Percentiles rank a stretch among this genome's conserved stretches.
These are phyloP conservation scores for Begonia loranthoides DNA, from an alignment of 306 rosid genomes.

Conservation along the genomic window DNA sequence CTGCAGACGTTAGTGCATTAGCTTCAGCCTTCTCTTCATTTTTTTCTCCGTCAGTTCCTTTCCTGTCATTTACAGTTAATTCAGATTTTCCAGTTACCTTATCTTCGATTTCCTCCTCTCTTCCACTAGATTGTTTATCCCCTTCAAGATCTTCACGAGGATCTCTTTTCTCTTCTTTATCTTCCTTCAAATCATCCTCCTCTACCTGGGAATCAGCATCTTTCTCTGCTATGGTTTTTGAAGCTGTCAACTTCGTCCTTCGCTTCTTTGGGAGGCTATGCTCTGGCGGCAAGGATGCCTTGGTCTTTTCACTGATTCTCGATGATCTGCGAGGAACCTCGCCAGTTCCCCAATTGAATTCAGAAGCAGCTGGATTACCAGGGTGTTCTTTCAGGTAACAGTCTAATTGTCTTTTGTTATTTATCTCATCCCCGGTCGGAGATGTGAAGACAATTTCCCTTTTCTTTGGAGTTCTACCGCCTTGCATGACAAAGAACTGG, in stretches of 20 bases:
- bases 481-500: conserved; percentile 78
- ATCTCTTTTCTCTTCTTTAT: conserved; percentile 25
- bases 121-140: conserved; percentile 1
- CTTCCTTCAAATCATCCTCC: conserved; percentile 29
- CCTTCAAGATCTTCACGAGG: conserved; percentile 25
- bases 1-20: conserved; percentile 1
- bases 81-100: conserved; percentile 29
- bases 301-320: conserved; percentile 78
- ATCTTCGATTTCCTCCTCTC: conserved; percentile 5
- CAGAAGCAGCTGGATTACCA: conserved; percentile 62
- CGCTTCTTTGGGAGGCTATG: conserved; percentile 64
- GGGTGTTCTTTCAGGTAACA: conserved; percentile 87
- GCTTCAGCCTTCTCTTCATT: conserved; percentile 14
- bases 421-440: conserved; percentile 93
- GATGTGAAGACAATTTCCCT: conserved; percentile 72
- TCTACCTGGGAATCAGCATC: conserved; percentile 34
- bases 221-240: conserved; percentile 32
- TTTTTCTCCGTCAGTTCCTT: conserved; percentile 13
- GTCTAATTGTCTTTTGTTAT: conserved; percentile 61
- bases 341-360: conserved; percentile 95
- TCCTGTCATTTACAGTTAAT: conserved; percentile 13
- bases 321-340: conserved; percentile 96
- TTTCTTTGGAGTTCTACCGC: conserved; percentile 67
- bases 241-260: conserved; percentile 38
- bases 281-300: conserved; percentile 35